These are phyloP conservation scores for Phialocephala sp. DNA, from an alignment of 2,329 filamentous ascomycete genomes.

Conservation along the genomic window DNA sequence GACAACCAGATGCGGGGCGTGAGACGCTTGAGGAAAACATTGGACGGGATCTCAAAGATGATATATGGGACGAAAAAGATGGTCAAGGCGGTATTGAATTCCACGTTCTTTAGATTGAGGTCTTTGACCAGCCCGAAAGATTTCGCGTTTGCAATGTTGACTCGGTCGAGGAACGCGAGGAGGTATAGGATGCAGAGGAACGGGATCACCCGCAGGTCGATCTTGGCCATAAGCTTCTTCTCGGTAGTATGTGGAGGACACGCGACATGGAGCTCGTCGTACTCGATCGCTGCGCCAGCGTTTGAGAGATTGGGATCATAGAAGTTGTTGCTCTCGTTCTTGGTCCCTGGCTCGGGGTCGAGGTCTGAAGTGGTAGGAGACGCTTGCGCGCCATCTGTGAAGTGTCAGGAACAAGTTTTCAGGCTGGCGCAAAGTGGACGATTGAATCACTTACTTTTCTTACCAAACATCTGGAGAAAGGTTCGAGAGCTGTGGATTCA, in stretches of 20 bases:
- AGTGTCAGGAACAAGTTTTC: slow-evolving; percentile 12
- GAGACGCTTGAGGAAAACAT: slow-evolving; percentile 72
- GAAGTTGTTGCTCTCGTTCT: slow-evolving; percentile 32
- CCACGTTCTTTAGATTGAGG: slow-evolving; percentile 59
- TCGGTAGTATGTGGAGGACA: slow-evolving; percentile 52
- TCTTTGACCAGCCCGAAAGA: slow-evolving; percentile 70
- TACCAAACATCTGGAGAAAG: slow-evolving; percentile 23
- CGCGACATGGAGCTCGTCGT: slow-evolving; percentile 38
- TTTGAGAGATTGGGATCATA: slow-evolving; percentile 35
- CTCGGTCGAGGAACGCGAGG: slow-evolving; percentile 71
- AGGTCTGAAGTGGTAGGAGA: slow-evolving; percentile 30
- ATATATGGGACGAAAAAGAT: slow-evolving; percentile 86
- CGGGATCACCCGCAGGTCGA: slow-evolving; percentile 74
- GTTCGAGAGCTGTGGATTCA: neutral
- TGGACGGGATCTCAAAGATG: slow-evolving; percentile 73
- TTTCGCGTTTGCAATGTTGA: slow-evolving; percentile 81
- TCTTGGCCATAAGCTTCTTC: slow-evolving; percentile 68
- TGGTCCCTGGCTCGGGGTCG: slow-evolving; percentile 35
- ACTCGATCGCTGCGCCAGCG: slow-evolving; percentile 23
- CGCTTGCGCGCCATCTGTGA: slow-evolving; percentile 21
- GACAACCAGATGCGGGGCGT: slow-evolving; percentile 75
- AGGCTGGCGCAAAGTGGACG: slow-evolving; percentile 16
- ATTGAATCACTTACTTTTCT: slow-evolving; percentile 26
- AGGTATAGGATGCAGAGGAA: slow-evolving; percentile 76
- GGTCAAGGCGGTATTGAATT: slow-evolving; percentile 78